Base-by-base conservation (phyloP, 805 yeast genomes). In the Candida piceae region DNA sequence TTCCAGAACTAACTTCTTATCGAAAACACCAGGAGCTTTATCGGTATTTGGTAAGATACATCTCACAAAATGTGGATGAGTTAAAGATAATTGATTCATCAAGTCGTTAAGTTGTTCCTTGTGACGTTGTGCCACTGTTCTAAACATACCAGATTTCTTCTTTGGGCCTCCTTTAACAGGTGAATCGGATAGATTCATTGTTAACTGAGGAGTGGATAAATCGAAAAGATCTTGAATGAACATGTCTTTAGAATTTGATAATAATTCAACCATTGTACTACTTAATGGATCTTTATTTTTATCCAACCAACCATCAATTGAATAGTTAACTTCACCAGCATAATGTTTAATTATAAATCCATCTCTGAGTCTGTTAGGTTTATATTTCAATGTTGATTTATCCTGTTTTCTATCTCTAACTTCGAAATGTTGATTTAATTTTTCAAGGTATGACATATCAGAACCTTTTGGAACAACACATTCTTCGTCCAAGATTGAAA, bases 11-110 rank as follows among this genome's bases (percentile, higher is more conserved):
- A 93, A 64, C 21, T 63, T 64, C 48, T 82, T 86, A 50, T 86
- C 87, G 51, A 93, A 84, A 26, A 68, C 64, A 29, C 74, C 75
- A 0, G 96, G 78, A 34, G 69, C 69, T 55, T 90, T 89, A 31
- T 72, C 66, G 41, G 76, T 75, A 55, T 93, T 93, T 7, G 99
- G 99, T 31, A 93, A 66, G 32, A 93, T 93, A 59, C 99, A 93
- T 49, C 99, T 76, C 17, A 93, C 97, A 57, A 93, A 93, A 58
- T 93, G 97, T 2, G 99, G 99, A 53, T 85, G 88, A 0, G 98
- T 93, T 10, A 76, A 64, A 3, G 76, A 68, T 16, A 93, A 64
- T 45, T 86, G 90, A 5, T 67, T 67, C 80, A 93, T 78, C 34
- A 93, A 66, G 21, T 74, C 71, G 16, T 61, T 63, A 25, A 90